Evolutionary conservation across 352 stramenopile species (phyloP).

Genomic region (Lagenidium sp.): DNA sequence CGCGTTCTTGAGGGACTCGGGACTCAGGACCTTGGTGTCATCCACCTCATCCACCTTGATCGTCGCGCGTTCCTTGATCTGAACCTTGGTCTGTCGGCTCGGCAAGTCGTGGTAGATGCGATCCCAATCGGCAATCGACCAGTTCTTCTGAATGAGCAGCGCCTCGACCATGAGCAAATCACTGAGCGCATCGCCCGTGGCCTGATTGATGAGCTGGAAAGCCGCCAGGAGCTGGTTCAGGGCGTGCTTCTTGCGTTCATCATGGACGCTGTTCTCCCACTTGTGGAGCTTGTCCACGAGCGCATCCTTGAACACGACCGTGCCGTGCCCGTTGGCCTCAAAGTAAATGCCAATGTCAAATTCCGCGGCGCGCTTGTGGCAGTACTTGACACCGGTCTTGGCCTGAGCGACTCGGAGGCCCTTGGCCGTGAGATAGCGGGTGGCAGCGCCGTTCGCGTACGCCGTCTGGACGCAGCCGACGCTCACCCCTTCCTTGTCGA

Average conservation of each 20-base stretch:
- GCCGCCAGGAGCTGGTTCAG: constrained; percentile 79
- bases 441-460: constrained; percentile 97
- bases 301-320: constrained; percentile 92
- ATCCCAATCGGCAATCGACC: constrained; percentile 89
- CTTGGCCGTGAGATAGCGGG: constrained; percentile 76
- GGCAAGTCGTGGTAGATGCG: constrained; percentile 94
- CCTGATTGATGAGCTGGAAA: constrained; percentile 94
- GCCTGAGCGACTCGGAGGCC: constrained; percentile 79
- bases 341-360: constrained; percentile 99
- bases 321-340: constrained; percentile 99
- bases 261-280: constrained; percentile 60
- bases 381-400: constrained; percentile 98
- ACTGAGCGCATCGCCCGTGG: constrained; percentile 96
- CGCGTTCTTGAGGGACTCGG: constrained; percentile 43
- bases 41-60: constrained; percentile 59
- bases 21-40: constrained; percentile 54
- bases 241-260: constrained; percentile 75
- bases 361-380: constrained; percentile 91
- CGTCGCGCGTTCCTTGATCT: constrained; percentile 54
- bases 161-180: constrained; percentile 96
- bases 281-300: constrained; percentile 83
- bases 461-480: constrained; percentile 98
- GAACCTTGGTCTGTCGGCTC: constrained; percentile 83
- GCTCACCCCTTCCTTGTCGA: constrained; percentile 70
- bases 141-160: constrained; percentile 87